Base-by-base conservation (phyloP, 2,329 filamentous ascomycete genomes). In the Rhynchosporium agropyri region DNA sequence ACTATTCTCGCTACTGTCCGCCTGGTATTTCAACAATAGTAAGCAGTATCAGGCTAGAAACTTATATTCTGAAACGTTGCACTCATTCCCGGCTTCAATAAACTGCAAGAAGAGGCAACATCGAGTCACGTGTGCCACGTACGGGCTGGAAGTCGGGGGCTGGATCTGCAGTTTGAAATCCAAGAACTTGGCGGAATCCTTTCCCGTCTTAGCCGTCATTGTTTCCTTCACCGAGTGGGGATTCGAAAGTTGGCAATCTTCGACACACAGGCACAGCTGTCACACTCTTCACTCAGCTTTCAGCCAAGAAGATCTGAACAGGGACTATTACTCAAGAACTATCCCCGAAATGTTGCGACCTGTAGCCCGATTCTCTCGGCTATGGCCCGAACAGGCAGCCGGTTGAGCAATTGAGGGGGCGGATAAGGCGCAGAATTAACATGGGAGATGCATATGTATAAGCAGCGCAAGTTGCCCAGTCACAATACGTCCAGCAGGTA, bases 301-400 rank as follows among this genome's bases (percentile, higher is more conserved):
- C 33, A 36, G 51, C 36, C 51, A 54, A 54, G 36, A 42, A 15
- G 36, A 10, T 42, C 51, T 54, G 33, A 28, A 29, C 15, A 40
- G 50, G 40, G 51, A 42, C 36, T 33, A 40, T 29, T 54, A 20
- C 20, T 12, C 36, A 42, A 42, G 36, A 10, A 33, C 40, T 54
- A 33, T 33, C 26, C 9, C 51, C 51, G 33, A 20, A 54, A n/a
- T 36, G 20, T 3, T 20, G 51, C 36, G 36, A 36, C 51, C 51
- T 31, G 20, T 12, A 7, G 50, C 13, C 10, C 50, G 26, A 53
- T 38, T 51, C 26, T 29, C n/a, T 29, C 51, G n/a, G 51, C 20
- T 20, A 40, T 53, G 50, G 31, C 50, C 38, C 29, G 54, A 46
- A 31, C 54, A 57, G 54, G 55, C 55, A 58, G 42, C 55, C 43